phyloP scores from a whole-genome alignment of 129 eudicot genomes.

The Chrysanthemum lavandulifolium region DNA sequence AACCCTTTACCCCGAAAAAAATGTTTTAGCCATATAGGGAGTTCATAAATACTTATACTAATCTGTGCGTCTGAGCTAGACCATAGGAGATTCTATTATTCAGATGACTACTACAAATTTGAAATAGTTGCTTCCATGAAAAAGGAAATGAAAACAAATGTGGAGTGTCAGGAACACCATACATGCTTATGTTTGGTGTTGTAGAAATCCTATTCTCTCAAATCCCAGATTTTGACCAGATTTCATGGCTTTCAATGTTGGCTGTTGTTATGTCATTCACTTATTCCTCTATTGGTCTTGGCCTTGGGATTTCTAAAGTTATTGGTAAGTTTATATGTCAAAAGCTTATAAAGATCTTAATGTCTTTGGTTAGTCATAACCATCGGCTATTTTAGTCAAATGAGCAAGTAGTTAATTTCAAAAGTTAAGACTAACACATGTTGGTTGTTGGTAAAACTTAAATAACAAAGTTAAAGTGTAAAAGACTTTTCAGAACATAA shows the following conservation, averaged over 20 bases:
- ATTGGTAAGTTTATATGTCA: constrained; percentile 45
- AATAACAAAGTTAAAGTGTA: not conserved
- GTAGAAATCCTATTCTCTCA: constrained; percentile 78
- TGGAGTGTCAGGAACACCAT: constrained; percentile 66
- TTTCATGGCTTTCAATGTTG: constrained; percentile 89
- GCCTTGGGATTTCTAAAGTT: constrained; percentile 83
- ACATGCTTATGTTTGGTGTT: constrained; percentile 86
- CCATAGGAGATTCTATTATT: no score
- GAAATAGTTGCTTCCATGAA: constrained; percentile 77
- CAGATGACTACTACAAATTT: no score
- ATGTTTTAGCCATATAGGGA: no score
- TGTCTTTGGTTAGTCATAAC: constrained; percentile 7
- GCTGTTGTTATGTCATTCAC: constrained; percentile 99
- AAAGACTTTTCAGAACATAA: not conserved
- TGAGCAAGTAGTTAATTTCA: no score
- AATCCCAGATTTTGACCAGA: constrained; percentile 97
- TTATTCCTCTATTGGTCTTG: constrained; percentile 90
- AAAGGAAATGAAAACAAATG: constrained; percentile 60
- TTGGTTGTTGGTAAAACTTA: constrained; percentile 7
- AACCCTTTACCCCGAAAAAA: no score
- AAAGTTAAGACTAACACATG: not conserved
- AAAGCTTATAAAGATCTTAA: not conserved
- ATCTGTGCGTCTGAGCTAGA: no score
- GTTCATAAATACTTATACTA: no score
- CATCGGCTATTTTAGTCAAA: not conserved